phyloP scores from a whole-genome alignment of 768 basidiomycete genomes.

The Auriscalpium orientale region DNA sequence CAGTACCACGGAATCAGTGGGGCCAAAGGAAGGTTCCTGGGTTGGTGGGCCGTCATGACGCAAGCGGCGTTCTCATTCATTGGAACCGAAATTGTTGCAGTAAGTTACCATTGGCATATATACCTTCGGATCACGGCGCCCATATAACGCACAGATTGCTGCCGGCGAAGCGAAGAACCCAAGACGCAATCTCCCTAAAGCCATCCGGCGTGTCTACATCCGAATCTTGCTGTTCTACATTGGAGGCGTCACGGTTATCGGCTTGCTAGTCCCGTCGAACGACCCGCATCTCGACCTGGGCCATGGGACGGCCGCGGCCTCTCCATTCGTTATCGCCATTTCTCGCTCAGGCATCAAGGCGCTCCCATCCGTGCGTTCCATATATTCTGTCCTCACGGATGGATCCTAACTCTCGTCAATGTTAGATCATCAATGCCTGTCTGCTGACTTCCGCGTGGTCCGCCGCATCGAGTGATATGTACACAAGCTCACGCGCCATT shows the following conservation, averaged over 20 bases:
- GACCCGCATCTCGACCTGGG: slow-evolving; percentile 44
- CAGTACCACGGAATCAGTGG: slow-evolving; percentile 35
- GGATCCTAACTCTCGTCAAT: not conserved
- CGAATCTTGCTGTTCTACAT: slow-evolving; percentile 76
- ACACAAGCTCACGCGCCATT: slow-evolving; percentile 80
- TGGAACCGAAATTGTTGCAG: slow-evolving; percentile 48
- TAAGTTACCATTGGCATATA: slow-evolving; percentile 12
- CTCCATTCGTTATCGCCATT: slow-evolving; percentile 91
- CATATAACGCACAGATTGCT: slow-evolving; percentile 45
- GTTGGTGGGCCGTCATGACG: slow-evolving; percentile 43
- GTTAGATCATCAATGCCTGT: slow-evolving; percentile 23
- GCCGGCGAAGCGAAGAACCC: slow-evolving; percentile 92
- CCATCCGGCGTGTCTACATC: slow-evolving; percentile 39
- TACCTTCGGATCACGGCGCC: too few relatives aligned
- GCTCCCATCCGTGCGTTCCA: slow-evolving; percentile 36
- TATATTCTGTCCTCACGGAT: too few relatives aligned
- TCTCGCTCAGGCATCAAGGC: slow-evolving; percentile 57
- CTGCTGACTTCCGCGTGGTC: slow-evolving; percentile 70
- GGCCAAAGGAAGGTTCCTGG: slow-evolving; percentile 42
- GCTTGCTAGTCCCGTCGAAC: slow-evolving; percentile 74
- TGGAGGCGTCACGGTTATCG: slow-evolving; percentile 64
- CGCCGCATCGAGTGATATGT: slow-evolving; percentile 84
- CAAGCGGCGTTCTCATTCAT: slow-evolving; percentile 56
- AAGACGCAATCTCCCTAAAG: slow-evolving; percentile 37
- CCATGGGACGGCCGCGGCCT: slow-evolving; percentile 58